Evolutionary conservation across 2,329 filamentous ascomycete species (phyloP).

Genomic region (Bimuria novae-zelandiae): DNA sequence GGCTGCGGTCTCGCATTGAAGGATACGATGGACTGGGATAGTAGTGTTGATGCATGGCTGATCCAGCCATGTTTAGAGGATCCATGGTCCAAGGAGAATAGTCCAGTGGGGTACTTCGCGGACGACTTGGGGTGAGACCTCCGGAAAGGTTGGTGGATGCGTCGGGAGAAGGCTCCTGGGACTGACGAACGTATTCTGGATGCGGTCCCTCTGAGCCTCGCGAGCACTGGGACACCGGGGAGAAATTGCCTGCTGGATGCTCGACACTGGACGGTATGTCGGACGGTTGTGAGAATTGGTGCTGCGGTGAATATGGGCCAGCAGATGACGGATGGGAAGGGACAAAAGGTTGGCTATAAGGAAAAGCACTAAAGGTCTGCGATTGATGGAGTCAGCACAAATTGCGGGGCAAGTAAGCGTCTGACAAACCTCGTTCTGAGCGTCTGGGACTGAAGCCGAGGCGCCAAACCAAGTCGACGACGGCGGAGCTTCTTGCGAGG

Average conservation of each 20-base stretch:
- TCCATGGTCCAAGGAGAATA: slow-evolving; percentile 46
- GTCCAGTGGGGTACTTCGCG: slow-evolving; percentile 49
- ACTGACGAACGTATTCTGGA: slow-evolving; percentile 20
- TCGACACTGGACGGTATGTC: slow-evolving; percentile 26
- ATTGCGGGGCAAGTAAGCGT: slow-evolving; percentile 16
- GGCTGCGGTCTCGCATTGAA: slow-evolving; percentile 34
- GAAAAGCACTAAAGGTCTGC: slow-evolving; percentile 29
- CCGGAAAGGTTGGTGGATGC: slow-evolving; percentile 17
- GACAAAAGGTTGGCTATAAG: slow-evolving; percentile 37
- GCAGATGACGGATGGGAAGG: slow-evolving; percentile 40
- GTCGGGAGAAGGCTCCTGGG: slow-evolving; percentile 26
- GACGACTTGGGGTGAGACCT: slow-evolving; percentile 37
- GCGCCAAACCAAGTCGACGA: slow-evolving; percentile 38
- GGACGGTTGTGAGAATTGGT: slow-evolving; percentile 29
- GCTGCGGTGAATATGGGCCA: slow-evolving; percentile 27
- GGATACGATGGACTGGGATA: slow-evolving; percentile 36
- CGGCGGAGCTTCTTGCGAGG: slow-evolving; percentile 32
- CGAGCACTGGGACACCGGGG: slow-evolving; percentile 38
- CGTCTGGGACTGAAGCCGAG: slow-evolving; percentile 35
- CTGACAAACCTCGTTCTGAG: slow-evolving; percentile 34
- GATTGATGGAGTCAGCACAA: slow-evolving; percentile 17
- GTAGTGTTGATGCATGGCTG: slow-evolving; percentile 31
- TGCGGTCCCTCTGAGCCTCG: slow-evolving; percentile 29
- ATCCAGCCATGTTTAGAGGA: slow-evolving; percentile 47
- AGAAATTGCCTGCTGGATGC: slow-evolving; percentile 30